Evolutionary conservation across 331 rosid genomes (phyloP), one percentile per base, ranked within the genome.

Genomic region (Saraca asoca): DNA sequence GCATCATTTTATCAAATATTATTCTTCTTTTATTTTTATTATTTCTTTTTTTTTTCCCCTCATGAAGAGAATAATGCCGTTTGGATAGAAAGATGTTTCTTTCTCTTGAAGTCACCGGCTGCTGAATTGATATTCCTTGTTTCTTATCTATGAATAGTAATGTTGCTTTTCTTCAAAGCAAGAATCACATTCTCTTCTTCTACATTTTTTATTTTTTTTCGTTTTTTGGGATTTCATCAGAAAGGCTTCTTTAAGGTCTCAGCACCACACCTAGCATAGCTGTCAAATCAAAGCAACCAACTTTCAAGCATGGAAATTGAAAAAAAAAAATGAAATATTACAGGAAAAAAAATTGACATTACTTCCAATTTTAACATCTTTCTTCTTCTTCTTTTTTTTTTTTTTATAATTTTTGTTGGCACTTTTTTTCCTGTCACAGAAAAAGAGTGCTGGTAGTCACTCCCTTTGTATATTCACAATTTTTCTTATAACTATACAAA

Each of bases 81-180:
- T 75, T 54, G 35, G 81, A 72, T 58, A 62, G 53, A 58, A 76
- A 70, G 70, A 61, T 56, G 68, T 78, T 78, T 68, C 82, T 87
- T 82, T 77, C 66, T 68, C 58, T 66, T 71, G 37, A 86, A 75
- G 87, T 74, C 39, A 71, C 66, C 71, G 49, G 14, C 60, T 55
- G 59, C 63, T 64, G 64, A 53, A 65, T 81, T 62, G 3, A 24
- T 24, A 24, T 24, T 83, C 79, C 77, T 68, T 48, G 59, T 75
- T 75, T 66, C 71, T 73, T 64, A 54, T 74, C 69, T 59, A 63
- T 52, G 71, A 55, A 78, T 66, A 72, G 61, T 69, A 80, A 80
- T 81, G 52, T 54, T 59, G 80, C 88, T 83, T 86, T 64, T 74
- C 69, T 79, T 75, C 69, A 77, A 81, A 81, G 83, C 76, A 75